Evolutionary conservation across 148 eudicot genomes (phyloP).

Genomic region (Polygonum aviculare): DNA sequence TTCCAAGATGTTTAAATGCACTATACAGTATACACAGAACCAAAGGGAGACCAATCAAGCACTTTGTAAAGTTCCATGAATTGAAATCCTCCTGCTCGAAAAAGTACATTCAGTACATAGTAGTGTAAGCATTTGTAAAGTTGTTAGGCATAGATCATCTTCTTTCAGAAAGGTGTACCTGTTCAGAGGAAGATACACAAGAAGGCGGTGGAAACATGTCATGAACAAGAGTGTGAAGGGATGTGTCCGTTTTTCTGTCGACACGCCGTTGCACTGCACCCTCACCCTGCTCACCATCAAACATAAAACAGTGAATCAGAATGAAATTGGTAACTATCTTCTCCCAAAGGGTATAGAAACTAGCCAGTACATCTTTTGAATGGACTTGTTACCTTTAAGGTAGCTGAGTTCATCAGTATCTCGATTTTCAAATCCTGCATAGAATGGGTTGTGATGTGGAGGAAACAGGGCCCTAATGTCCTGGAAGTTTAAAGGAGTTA

Average conservation of each 20-base stretch:
- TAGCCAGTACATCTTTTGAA: background rate
- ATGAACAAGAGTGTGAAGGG: conserved; percentile 71
- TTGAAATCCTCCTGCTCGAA: conserved; percentile 68
- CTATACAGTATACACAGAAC: background rate
- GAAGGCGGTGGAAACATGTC: conserved; percentile 72
- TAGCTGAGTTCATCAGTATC: conserved; percentile 96
- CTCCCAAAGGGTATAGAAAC: background rate
- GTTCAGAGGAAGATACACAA: conserved; percentile 29
- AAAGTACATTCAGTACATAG: no score
- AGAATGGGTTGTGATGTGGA: conserved; percentile 68
- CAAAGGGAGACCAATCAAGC: background rate
- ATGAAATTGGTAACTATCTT: background rate
- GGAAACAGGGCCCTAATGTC: conserved; percentile 81
- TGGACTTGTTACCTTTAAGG: conserved; percentile 47
- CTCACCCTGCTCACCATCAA: conserved; percentile 48
- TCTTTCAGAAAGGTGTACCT: conserved; percentile 24
- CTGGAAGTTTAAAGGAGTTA: conserved; percentile 20
- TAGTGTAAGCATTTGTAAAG: background rate
- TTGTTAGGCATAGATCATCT: background rate
- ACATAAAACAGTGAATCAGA: background rate
- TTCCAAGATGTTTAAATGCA: background rate
- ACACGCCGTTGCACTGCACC: conserved; percentile 63
- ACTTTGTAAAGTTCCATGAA: conserved; percentile 48
- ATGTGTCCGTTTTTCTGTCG: conserved; percentile 67
- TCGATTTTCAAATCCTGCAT: conserved; percentile 97